These are phyloP conservation scores for Tulasnella sp. DNA, from an alignment of 768 basidiomycete genomes.

Conservation along the genomic window DNA sequence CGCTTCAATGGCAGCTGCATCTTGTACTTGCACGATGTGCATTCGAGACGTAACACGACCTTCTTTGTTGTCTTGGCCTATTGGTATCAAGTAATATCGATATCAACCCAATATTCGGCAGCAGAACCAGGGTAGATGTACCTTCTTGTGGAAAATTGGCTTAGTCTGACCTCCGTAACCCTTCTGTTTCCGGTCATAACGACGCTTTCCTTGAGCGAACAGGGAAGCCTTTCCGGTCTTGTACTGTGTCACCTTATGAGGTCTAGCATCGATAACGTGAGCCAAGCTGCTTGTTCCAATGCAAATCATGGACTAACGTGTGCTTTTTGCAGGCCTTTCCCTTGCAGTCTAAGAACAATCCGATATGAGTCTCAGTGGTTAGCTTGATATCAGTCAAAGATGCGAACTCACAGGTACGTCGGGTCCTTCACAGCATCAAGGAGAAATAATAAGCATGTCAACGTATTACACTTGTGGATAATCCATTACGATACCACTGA, in stretches of 20 bases:
- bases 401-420: conserved; percentile 77
- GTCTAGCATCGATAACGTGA: conserved; percentile 35
- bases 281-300: neutral
- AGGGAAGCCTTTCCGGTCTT: conserved; percentile 99
- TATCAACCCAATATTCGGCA: conserved; percentile 13
- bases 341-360: conserved; percentile 59
- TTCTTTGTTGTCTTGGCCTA: conserved; percentile 99
- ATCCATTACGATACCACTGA: conserved; percentile 30
- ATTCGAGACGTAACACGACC: conserved; percentile 94
- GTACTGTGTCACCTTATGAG: conserved; percentile 99
- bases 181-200: conserved; percentile 97
- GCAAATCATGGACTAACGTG: conserved; percentile 48
- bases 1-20: conserved; percentile 93
- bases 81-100: conserved; percentile 33
- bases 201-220: conserved; percentile 97
- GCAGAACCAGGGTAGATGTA: conserved; percentile 31
- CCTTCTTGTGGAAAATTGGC: conserved; percentile 99
- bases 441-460: neutral
- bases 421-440: conserved; percentile 48
- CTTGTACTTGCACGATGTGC: conserved; percentile 98
- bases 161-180: conserved; percentile 99
- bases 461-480: conserved; percentile 9
- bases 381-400: neutral
- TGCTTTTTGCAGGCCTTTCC: conserved; percentile 95
- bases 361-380: conserved; percentile 10